Conservation (phyloP, 148 eudicot species). For the Rhododendron mucronatum region DNA sequence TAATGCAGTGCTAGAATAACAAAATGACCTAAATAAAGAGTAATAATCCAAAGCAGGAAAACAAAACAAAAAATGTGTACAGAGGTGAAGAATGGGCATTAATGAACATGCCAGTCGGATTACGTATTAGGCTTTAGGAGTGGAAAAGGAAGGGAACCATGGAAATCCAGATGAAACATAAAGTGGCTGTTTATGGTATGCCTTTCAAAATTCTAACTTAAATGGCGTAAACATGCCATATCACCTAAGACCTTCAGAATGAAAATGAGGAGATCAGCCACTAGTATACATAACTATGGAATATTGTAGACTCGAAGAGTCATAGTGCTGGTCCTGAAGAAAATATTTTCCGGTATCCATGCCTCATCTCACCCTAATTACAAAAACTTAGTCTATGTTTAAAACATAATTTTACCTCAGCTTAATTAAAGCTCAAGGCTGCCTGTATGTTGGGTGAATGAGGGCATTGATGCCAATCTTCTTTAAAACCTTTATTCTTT, state of each 20-base stretch:
- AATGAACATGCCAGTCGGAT: neutral
- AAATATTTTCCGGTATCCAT: neutral
- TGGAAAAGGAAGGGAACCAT: neutral
- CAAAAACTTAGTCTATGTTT: neutral
- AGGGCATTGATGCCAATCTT: neutral
- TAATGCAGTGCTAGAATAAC: neutral
- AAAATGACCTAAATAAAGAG: neutral
- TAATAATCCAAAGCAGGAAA: neutral
- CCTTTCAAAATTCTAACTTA: neutral
- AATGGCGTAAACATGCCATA: neutral
- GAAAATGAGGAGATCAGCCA: neutral
- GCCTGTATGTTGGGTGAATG: neutral
- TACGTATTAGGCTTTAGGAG: neutral
- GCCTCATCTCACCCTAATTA: neutral
- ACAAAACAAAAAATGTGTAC: neutral
- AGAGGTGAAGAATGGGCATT: neutral
- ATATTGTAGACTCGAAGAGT: neutral
- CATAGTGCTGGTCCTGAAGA: neutral
- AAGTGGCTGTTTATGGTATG: neutral
- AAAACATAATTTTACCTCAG: neutral
- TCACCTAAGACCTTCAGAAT: neutral
- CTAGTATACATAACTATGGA: neutral
- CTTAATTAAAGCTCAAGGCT: neutral
- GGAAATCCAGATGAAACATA: neutral
- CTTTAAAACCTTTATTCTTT: neutral